Evolutionary conservation across 441 rosid species (phyloP).

Genomic region (Biscutella auriculata): DNA sequence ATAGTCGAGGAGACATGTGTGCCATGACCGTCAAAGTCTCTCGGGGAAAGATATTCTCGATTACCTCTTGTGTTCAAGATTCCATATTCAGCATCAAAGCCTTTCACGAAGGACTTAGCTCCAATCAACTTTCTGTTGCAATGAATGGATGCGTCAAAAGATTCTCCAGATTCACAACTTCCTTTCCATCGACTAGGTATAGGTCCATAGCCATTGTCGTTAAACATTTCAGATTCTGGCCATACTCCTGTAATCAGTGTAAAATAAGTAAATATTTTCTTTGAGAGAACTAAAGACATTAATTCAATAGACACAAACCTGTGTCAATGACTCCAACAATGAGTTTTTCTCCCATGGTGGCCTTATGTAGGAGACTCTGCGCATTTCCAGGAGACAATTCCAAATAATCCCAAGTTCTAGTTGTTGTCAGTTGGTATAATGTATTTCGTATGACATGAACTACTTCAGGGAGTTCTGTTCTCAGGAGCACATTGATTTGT

Average conservation of each 20-base stretch:
- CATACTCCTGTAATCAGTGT: conserved; percentile 48
- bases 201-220: conserved; percentile 40
- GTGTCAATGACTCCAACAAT: conserved; percentile 17
- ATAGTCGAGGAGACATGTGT: conserved; percentile 54
- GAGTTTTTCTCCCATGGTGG: conserved; percentile 11
- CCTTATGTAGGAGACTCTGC: conserved; percentile 7
- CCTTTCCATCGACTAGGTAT: conserved; percentile 58
- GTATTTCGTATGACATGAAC: conserved; percentile 17
- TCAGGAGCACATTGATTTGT: background rate
- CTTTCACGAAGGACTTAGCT: conserved; percentile 44
- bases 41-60: conserved; percentile 33
- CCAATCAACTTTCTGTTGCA: conserved; percentile 46
- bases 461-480: conserved; percentile 18
- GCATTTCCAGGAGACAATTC: conserved; percentile 9
- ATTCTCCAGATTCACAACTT: conserved; percentile 30
- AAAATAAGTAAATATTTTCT: too few relatives aligned
- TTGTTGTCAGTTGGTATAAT: conserved; percentile 9
- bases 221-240: conserved; percentile 54
- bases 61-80: conserved; percentile 23
- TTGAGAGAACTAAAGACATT: too few relatives aligned
- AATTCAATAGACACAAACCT: background rate
- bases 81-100: conserved; percentile 27
- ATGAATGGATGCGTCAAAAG: background rate
- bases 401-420: conserved; percentile 22
- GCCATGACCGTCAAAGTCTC: conserved; percentile 56